A percentile compares a stretch with the other conserved stretches of the same genome.
Conservation (phyloP, 306 rosid species). For the Cicer arietinum region DNA sequence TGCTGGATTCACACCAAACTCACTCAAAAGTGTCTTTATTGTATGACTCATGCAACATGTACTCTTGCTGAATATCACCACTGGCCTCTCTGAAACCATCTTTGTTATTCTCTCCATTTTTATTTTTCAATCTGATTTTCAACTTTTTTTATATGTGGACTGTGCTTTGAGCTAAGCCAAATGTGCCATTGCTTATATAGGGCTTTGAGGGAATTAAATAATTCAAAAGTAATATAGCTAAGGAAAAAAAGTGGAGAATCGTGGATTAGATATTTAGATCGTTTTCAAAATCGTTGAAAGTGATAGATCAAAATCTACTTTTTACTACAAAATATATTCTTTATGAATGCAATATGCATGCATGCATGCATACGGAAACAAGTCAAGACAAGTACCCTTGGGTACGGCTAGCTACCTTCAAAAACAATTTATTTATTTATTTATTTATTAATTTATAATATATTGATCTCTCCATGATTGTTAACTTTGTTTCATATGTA, state of each 20-base stretch:
- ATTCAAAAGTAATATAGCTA: constrained; percentile 4
- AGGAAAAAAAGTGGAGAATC: constrained; percentile 50
- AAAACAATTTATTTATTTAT: neutral
- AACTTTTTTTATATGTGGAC: neutral
- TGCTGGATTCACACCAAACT: constrained; percentile 84
- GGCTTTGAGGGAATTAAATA: constrained; percentile 33
- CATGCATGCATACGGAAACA: constrained; percentile 52
- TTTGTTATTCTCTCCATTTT: constrained; percentile 69
- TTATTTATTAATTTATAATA: neutral
- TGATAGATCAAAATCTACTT: constrained; percentile 44
- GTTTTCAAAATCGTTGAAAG: constrained; percentile 50
- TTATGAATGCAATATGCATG: too few species aligned
- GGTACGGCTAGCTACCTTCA: constrained; percentile 55
- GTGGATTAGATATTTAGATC: constrained; percentile 54
- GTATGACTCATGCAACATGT: constrained; percentile 89
- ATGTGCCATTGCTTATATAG: constrained; percentile 59
- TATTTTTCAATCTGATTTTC: too few species aligned
- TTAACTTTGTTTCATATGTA: constrained; percentile 14
- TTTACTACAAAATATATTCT: too few species aligned
- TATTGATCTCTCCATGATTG: constrained; percentile 27
- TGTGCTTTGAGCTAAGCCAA: neutral
- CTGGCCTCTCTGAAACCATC: constrained; percentile 86
- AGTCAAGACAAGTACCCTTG: constrained; percentile 52
- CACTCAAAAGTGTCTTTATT: constrained; percentile 77
- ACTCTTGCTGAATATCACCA: constrained; percentile 95